Conservation (phyloP, 176 grass and related monocot species). For the Aegilops umbellulata region DNA sequence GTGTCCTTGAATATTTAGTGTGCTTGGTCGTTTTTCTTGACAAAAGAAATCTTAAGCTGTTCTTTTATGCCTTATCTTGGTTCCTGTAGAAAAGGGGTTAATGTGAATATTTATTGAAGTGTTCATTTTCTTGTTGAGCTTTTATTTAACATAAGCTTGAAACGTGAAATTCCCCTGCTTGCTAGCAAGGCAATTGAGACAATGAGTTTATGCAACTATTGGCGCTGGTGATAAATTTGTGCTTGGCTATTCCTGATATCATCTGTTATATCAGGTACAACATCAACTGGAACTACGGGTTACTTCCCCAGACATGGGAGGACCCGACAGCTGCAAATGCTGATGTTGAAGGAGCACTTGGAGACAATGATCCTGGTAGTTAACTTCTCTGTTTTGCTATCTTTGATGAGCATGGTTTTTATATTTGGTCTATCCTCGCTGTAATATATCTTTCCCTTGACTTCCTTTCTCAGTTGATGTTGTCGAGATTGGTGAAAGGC, state of each 20-base stretch:
- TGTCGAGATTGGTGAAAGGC: conserved; percentile 93
- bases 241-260: background rate
- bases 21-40: background rate
- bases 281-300: conserved; percentile 96
- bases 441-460: conserved; percentile 7
- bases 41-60: background rate
- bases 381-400: background rate
- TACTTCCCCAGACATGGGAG: conserved; percentile 97
- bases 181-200: background rate
- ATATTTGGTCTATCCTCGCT: background rate
- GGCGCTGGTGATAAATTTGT: background rate
- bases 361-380: conserved; percentile 96
- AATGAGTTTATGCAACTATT: background rate
- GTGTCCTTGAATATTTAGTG: background rate
- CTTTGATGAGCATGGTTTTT: conserved; percentile 9
- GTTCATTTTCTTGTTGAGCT: background rate
- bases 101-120: background rate
- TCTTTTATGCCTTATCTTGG: background rate
- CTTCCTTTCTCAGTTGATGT: conserved; percentile 74
- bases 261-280: conserved; percentile 52
- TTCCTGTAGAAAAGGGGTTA: background rate
- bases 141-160: background rate
- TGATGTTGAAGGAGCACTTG: conserved; percentile 92
- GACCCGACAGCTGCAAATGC: conserved; percentile 79
- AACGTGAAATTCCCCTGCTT: background rate